phyloP scores from a whole-genome alignment of 192 early-diverging fungal genomes.

The Funneliformis mosseae region DNA sequence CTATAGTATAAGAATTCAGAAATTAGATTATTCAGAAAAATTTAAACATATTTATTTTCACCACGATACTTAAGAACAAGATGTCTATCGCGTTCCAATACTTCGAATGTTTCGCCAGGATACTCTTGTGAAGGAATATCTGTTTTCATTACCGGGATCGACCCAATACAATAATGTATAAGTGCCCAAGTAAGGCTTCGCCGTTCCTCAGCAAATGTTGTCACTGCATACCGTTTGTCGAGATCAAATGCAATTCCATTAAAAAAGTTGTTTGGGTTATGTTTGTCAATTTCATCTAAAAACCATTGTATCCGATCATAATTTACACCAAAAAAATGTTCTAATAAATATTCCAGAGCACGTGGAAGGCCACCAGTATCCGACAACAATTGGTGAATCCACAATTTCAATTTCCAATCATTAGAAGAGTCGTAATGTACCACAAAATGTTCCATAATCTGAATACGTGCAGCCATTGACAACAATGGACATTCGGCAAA shows the following conservation, averaged over 20 bases:
- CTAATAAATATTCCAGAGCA: slow-evolving; percentile 26
- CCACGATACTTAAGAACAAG: slow-evolving; percentile 19
- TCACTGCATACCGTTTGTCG: background rate
- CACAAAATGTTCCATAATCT: slow-evolving; percentile 25
- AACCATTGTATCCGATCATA: slow-evolving; percentile 6
- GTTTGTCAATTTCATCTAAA: too few species aligned
- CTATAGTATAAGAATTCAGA: too few species aligned
- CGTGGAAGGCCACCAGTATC: slow-evolving; percentile 30
- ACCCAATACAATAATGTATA: slow-evolving; percentile 23
- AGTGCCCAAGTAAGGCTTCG: slow-evolving; percentile 7
- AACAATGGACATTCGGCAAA: slow-evolving; percentile 20
- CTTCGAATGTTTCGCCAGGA: too few species aligned
- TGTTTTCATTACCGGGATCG: slow-evolving; percentile 13
- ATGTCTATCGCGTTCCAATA: background rate
- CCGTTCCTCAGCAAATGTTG: slow-evolving; percentile 10
- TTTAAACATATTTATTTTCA: slow-evolving; percentile 20
- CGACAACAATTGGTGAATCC: slow-evolving; percentile 24
- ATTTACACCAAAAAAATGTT: slow-evolving; percentile 10
- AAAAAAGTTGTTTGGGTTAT: slow-evolving; percentile 28
- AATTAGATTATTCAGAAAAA: too few species aligned
- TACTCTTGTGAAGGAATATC: slow-evolving; percentile 26
- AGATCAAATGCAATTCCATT: slow-evolving; percentile 19
- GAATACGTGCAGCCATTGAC: slow-evolving; percentile 19
- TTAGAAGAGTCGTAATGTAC: slow-evolving; percentile 6
- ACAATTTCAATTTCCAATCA: too few species aligned